Conservation (phyloP, 306 rosid species). For the Vicia villosa region DNA sequence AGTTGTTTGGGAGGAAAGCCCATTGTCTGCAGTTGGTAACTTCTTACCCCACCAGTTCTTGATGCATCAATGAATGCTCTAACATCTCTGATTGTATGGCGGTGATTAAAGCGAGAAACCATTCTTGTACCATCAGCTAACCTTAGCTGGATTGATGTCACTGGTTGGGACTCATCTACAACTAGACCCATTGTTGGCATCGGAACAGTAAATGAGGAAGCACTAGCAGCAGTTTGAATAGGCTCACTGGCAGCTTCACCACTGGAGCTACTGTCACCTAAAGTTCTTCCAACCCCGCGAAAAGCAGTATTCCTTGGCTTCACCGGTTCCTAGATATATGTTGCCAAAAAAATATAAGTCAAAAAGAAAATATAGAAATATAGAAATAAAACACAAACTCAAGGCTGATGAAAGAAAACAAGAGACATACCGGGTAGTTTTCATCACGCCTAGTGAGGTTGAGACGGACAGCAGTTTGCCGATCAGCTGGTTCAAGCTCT, state of each 20-base stretch:
- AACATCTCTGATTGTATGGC: constrained; percentile 82
- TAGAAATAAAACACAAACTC: constrained; percentile 7
- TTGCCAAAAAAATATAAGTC: constrained; percentile 15
- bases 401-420: constrained; percentile 4
- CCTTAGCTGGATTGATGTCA: constrained; percentile 89
- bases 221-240: constrained; percentile 32
- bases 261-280: constrained; percentile 56
- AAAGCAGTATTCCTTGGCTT: constrained; percentile 57
- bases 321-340: constrained; percentile 61
- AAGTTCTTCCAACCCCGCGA: constrained; percentile 88
- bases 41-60: constrained; percentile 73
- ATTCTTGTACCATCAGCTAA: constrained; percentile 94
- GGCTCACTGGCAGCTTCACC: constrained; percentile 45
- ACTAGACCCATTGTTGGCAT: constrained; percentile 65
- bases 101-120: constrained; percentile 88
- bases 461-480: constrained; percentile 69
- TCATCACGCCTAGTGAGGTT: constrained; percentile 65
- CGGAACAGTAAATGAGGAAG: constrained; percentile 53
- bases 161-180: constrained; percentile 69
- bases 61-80: constrained; percentile 87
- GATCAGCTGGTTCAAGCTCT: constrained; percentile 77
- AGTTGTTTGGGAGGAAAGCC: constrained; percentile 98
- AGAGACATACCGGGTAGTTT: constrained; percentile 68
- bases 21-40: constrained; percentile 84
- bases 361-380: constrained; percentile 3